Conservation (phyloP, 2,329 filamentous ascomycete genomes). For the Ophiocordyceps polyrhachis-furcata region DNA sequence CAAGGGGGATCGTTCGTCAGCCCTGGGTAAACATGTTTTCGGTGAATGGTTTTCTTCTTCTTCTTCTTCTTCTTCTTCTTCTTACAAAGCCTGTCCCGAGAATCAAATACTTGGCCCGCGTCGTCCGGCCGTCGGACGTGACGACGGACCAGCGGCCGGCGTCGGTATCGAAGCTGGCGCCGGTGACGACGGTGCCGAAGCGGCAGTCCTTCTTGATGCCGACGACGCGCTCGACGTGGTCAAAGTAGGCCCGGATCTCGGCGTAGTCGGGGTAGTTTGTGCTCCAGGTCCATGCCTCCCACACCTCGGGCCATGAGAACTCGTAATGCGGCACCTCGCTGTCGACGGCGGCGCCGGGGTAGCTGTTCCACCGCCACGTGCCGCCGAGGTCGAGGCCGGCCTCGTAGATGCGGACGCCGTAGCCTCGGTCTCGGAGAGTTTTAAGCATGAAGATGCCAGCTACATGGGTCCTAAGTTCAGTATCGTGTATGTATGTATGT, state of each 20-base stretch:
- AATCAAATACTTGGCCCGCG: conserved; percentile 31
- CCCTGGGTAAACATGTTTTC: too few relatives aligned
- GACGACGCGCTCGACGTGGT: conserved; percentile 35
- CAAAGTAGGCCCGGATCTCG: conserved; percentile 38
- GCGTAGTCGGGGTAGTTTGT: conserved; percentile 30
- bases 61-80: too few relatives aligned
- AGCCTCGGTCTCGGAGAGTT: conserved; percentile 28
- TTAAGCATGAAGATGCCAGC: conserved; percentile 32
- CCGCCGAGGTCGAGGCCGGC: conserved; percentile 31
- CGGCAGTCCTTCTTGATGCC: conserved; percentile 35
- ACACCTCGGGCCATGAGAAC: conserved; percentile 30
- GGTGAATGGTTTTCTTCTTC: too few relatives aligned
- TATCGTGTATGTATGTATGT: background rate
- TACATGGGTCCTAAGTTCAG: too few relatives aligned
- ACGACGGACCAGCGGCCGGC: conserved; percentile 29
- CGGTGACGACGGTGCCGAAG: conserved; percentile 35
- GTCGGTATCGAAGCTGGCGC: conserved; percentile 29
- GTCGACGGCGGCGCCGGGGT: conserved; percentile 35
- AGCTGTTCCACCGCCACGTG: conserved; percentile 37
- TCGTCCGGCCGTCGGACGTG: conserved; percentile 28
- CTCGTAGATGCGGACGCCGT: conserved; percentile 30
- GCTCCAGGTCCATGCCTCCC: conserved; percentile 37
- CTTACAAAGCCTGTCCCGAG: conserved; percentile 35
- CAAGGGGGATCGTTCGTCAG: too few relatives aligned
- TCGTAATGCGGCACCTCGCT: conserved; percentile 34